These are phyloP conservation scores for Globisporangium cylindrosporum DNA, from an alignment of 352 stramenopile species.

Conservation along the genomic window DNA sequence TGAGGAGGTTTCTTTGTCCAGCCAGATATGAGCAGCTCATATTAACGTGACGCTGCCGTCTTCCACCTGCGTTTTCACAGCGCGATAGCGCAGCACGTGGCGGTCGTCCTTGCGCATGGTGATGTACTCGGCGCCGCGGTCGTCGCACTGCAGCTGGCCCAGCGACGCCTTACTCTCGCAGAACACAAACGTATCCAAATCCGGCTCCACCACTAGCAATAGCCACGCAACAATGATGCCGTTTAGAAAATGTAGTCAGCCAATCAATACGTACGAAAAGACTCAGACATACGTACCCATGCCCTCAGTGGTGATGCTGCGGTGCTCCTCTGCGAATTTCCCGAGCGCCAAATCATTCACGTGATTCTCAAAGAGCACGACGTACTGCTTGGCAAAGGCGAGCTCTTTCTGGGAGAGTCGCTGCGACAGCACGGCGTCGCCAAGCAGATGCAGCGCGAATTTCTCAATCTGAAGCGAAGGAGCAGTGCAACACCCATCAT, in stretches of 20 bases:
- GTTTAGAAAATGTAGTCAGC: background rate
- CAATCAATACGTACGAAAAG: background rate
- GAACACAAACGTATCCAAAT: slow-evolving; percentile 82
- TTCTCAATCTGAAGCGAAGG: slow-evolving; percentile 56
- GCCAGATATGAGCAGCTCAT: slow-evolving; percentile 10
- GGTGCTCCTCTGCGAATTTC: slow-evolving; percentile 69
- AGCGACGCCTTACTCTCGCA: slow-evolving; percentile 63
- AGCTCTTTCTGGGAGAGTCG: slow-evolving; percentile 71
- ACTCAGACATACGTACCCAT: slow-evolving; percentile 49
- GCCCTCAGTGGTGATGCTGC: slow-evolving; percentile 45
- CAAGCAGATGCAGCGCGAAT: slow-evolving; percentile 63
- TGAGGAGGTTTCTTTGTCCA: background rate
- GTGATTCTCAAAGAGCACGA: slow-evolving; percentile 66
- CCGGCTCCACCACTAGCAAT: slow-evolving; percentile 54
- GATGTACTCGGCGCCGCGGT: slow-evolving; percentile 65
- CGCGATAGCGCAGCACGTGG: slow-evolving; percentile 73
- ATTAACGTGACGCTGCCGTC: slow-evolving; percentile 54
- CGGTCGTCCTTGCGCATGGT: slow-evolving; percentile 57
- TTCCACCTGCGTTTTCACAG: slow-evolving; percentile 54
- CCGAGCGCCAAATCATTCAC: slow-evolving; percentile 59
- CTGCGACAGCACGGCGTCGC: slow-evolving; percentile 37
- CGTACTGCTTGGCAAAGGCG: slow-evolving; percentile 73
- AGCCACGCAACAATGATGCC: too few species aligned
- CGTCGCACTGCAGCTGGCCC: slow-evolving; percentile 63
- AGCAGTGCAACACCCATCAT: background rate